A percentile compares a stretch with the other conserved stretches of the same genome.
Conservation (phyloP, 768 basidiomycete genomes). For the Pleurotus tuber-regium region DNA sequence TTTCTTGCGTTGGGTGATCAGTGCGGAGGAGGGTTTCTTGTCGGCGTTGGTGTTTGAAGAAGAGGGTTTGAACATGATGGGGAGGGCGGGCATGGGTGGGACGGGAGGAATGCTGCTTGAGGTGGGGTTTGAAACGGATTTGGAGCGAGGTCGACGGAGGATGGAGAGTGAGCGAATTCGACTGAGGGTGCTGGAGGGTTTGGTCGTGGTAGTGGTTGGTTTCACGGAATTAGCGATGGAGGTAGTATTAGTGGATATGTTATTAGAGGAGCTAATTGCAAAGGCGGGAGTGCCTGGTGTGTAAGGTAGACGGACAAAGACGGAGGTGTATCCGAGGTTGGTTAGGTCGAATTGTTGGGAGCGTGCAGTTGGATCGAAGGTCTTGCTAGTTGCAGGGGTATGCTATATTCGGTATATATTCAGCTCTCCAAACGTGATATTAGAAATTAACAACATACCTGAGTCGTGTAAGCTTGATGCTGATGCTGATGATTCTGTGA, state of each 20-base stretch:
- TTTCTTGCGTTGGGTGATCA: slow-evolving; percentile 52
- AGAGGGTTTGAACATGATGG: slow-evolving; percentile 11
- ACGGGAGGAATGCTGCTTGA: slow-evolving; percentile 21
- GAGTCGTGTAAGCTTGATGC: background rate
- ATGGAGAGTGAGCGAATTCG: slow-evolving; percentile 53
- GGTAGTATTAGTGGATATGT: slow-evolving; percentile 17
- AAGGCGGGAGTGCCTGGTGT: slow-evolving; percentile 43
- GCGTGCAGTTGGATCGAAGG: slow-evolving; percentile 41
- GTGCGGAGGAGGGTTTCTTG: slow-evolving; percentile 24
- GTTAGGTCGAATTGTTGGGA: slow-evolving; percentile 51
- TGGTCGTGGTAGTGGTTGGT: slow-evolving; percentile 12
- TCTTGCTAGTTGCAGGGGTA: background rate
- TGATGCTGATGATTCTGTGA: background rate
- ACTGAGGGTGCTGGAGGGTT: slow-evolving; percentile 27
- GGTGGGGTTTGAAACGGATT: slow-evolving; percentile 31
- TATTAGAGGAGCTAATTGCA: slow-evolving; percentile 21
- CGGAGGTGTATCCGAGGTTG: slow-evolving; percentile 60
- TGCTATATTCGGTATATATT: background rate
- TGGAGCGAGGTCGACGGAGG: slow-evolving; percentile 29
- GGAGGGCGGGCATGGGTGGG: slow-evolving; percentile 21
- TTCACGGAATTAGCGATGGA: slow-evolving; percentile 18
- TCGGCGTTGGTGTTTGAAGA: slow-evolving; percentile 19
- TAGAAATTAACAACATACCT: background rate
- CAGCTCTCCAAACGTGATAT: background rate
- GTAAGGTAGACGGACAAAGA: slow-evolving; percentile 58